Percentiles rank a stretch among this genome's conserved stretches.
Conservation (phyloP, 768 basidiomycete genomes). For the Amanita inopinata region DNA sequence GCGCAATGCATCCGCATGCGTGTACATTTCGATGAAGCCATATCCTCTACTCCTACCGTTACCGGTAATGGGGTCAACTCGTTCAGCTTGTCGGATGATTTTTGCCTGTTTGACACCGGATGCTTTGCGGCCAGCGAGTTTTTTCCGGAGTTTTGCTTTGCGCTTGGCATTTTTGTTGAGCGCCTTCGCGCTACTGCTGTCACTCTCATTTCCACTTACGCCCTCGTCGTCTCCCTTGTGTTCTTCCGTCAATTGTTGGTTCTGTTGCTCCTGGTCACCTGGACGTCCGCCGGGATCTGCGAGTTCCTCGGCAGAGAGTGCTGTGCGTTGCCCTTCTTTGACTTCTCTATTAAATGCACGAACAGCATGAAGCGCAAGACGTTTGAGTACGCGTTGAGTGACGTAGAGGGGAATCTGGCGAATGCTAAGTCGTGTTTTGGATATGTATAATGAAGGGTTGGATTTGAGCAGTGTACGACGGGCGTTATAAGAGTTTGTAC, state of each 20-base stretch:
- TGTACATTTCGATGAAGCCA: slow-evolving; percentile 87
- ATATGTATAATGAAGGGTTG: slow-evolving; percentile 92
- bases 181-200: slow-evolving; percentile 33
- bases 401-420: slow-evolving; percentile 89
- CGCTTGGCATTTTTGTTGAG: slow-evolving; percentile 25
- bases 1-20: slow-evolving; percentile 83
- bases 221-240: slow-evolving; percentile 18
- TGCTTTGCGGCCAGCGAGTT: slow-evolving; percentile 19
- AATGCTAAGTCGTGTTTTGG: slow-evolving; percentile 86
- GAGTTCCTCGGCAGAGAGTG: slow-evolving; percentile 66
- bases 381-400: slow-evolving; percentile 83
- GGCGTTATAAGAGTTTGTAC: slow-evolving; percentile 77
- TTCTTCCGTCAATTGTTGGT: no score
- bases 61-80: slow-evolving; percentile 81
- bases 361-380: slow-evolving; percentile 73
- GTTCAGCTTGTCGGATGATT: slow-evolving; percentile 81
- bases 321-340: slow-evolving; percentile 45
- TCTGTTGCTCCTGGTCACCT: slow-evolving; percentile 14
- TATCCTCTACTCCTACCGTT: slow-evolving; percentile 90
- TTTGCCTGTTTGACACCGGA: slow-evolving; percentile 78
- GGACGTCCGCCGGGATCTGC: slow-evolving; percentile 25
- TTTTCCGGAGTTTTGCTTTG: slow-evolving; percentile 17
- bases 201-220: slow-evolving; percentile 20
- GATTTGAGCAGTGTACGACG: slow-evolving; percentile 75
- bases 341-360: slow-evolving; percentile 77